phyloP scores from a whole-genome alignment of 345 rosid species.

The Gossypium rotundifolium region DNA sequence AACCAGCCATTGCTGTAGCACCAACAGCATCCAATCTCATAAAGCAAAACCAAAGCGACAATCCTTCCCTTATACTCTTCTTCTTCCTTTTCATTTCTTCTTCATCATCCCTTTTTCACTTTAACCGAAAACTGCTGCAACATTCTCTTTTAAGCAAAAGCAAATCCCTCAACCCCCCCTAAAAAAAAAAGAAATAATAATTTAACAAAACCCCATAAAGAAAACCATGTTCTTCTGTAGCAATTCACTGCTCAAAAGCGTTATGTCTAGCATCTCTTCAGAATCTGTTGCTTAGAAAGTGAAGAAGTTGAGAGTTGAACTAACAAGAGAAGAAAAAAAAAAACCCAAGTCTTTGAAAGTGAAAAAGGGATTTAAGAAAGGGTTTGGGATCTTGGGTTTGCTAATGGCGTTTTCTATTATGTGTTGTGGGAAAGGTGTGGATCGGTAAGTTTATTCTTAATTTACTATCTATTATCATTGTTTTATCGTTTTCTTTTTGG shows the following conservation, averaged over 20 bases:
- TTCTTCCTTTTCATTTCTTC: not conserved
- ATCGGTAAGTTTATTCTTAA: constrained; percentile 52
- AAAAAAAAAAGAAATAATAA: not conserved
- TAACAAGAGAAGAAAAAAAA: not conserved
- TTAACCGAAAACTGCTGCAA: not conserved
- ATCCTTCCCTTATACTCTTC: constrained; percentile 6
- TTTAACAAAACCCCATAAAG: not conserved
- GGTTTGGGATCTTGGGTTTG: constrained; percentile 22
- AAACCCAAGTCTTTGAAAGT: not conserved
- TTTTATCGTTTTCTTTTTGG: not conserved
- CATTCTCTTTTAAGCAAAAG: not conserved
- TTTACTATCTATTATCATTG: not conserved
- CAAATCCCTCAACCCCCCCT: not conserved
- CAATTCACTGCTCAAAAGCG: constrained; percentile 7
- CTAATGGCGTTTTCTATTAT: constrained; percentile 64
- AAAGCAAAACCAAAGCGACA: not conserved
- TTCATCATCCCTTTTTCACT: not conserved
- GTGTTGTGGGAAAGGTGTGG: constrained; percentile 57
- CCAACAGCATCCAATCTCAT: not conserved
- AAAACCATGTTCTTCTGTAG: not conserved
- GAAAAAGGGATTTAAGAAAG: not conserved
- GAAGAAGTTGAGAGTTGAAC: not conserved
- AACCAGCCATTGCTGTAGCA: not conserved
- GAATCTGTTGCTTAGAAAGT: constrained; percentile 1
- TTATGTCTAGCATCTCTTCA: constrained; percentile 18